Evolutionary conservation across 2,329 filamentous ascomycete genomes (phyloP).

Genomic region (Rachicladosporium sp.): DNA sequence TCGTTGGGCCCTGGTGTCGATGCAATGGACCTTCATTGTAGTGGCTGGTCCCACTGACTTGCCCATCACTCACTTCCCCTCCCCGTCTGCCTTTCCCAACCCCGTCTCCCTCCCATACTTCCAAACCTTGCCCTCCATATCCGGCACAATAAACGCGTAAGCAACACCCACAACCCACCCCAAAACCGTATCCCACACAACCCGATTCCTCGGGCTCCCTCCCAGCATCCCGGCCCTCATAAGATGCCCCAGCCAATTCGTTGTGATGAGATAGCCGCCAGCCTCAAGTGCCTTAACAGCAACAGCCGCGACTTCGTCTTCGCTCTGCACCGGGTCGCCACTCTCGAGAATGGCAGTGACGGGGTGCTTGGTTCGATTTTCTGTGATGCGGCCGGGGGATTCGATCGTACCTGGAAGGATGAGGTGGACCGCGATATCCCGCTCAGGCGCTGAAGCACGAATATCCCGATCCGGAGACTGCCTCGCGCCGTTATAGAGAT

Average conservation of each 20-base stretch:
- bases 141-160: constrained; percentile 45
- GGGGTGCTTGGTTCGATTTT: constrained; percentile 67
- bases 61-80: no score
- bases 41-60: no score
- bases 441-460: constrained; percentile 31
- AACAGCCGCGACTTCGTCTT: constrained; percentile 60
- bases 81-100: no score
- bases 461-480: constrained; percentile 11
- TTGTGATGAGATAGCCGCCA: constrained; percentile 69
- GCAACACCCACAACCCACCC: constrained; percentile 41
- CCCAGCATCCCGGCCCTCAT: constrained; percentile 52
- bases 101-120: constrained; percentile 40
- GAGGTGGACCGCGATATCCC: constrained; percentile 65
- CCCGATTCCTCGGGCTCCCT: constrained; percentile 40
- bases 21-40: no score
- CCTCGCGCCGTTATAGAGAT: constrained; percentile 64
- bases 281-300: constrained; percentile 64
- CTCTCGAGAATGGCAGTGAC: constrained; percentile 71
- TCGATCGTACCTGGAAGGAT: constrained; percentile 77
- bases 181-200: constrained; percentile 42
- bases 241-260: constrained; percentile 56
- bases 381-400: constrained; percentile 59
- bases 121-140: constrained; percentile 45
- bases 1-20: no score
- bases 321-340: constrained; percentile 63